These are phyloP conservation scores for Nicotiana paniculata DNA, from an alignment of 257 asterid species.

Conservation along the genomic window DNA sequence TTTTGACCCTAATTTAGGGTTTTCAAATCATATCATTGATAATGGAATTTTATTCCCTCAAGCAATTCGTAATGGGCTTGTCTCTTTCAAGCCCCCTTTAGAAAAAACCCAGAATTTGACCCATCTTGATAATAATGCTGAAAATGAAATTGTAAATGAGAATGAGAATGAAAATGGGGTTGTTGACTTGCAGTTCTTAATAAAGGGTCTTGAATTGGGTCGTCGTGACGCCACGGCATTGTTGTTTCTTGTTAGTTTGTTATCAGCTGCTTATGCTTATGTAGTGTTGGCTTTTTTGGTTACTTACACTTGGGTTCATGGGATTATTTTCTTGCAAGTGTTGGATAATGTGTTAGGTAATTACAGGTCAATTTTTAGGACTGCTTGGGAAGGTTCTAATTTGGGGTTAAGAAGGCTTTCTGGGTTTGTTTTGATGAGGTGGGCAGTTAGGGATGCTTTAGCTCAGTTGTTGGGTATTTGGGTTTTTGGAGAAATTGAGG, in stretches of 20 bases:
- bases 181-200: constrained; percentile 57
- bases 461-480: constrained; percentile 69
- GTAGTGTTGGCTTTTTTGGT: constrained; percentile 66
- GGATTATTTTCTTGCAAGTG: constrained; percentile 60
- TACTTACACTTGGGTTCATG: constrained; percentile 69
- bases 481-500: constrained; percentile 74
- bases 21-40: constrained; percentile 34
- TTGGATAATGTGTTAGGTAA: constrained; percentile 65
- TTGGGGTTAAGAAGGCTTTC: constrained; percentile 71
- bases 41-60: constrained; percentile 39
- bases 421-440: constrained; percentile 73
- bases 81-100: constrained; percentile 40
- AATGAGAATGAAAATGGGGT: constrained; percentile 18
- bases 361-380: constrained; percentile 42
- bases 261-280: constrained; percentile 57
- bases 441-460: constrained; percentile 91
- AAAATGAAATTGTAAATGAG: not conserved
- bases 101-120: constrained; percentile 4
- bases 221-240: constrained; percentile 48
- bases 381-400: constrained; percentile 69
- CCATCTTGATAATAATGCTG: constrained; percentile 5
- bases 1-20: constrained; percentile 37
- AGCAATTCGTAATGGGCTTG: constrained; percentile 30
- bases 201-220: constrained; percentile 68
- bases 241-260: constrained; percentile 47